Base-by-base conservation (phyloP, 169 alveolate genomes). In the Cryptosporidium sp. region DNA sequence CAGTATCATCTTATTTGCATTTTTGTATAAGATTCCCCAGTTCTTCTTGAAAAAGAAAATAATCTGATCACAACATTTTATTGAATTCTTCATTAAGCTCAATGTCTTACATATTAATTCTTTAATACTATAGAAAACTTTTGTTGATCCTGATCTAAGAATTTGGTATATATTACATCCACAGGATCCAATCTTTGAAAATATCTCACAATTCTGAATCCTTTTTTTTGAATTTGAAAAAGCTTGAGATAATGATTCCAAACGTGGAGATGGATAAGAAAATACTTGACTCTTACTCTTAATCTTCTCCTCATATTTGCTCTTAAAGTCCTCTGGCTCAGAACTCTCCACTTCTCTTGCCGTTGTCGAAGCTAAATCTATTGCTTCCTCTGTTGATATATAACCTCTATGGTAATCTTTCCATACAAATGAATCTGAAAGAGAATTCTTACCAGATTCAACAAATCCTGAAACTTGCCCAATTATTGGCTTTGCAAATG, bases 281-380 rank as follows among this genome's bases (percentile, higher is more conserved):
- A 80, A 80, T 43, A 80, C 45, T 31, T 41, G 80, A 18, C 89
- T 80, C 29, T 50, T 80, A 29, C 80, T 65, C 59, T 65, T 80
- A 26, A 80, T 21, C 23, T 80, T 62, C 52, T 80, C 89, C n/a
- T 80, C 75, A 31, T 80, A 80, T 31, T 62, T 80, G 18, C 7
- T 33, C 51, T 59, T 80, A 48, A 80, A 80, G 39, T 80, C 75
- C 55, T 65, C 86, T 31, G 86, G 73, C 55, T 80, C 89, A 21
- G 73, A 62, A 41, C 52, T 41, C 6, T 37, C 75, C 69, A 80
- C 75, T 10, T 80, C 89, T 35, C 70, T 43, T 16, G 75, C 75
- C 4, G 89, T 80, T 6, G 89, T 62, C 3, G 89, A 80, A 18
- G 89, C 89, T 35, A 80, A 31, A 29, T 80, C 89, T 80, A 80